Percentiles rank a stretch among this genome's conserved stretches.
These are phyloP conservation scores for Apiospora saccharicola DNA, from an alignment of 2,329 filamentous ascomycete species.

Conservation along the genomic window DNA sequence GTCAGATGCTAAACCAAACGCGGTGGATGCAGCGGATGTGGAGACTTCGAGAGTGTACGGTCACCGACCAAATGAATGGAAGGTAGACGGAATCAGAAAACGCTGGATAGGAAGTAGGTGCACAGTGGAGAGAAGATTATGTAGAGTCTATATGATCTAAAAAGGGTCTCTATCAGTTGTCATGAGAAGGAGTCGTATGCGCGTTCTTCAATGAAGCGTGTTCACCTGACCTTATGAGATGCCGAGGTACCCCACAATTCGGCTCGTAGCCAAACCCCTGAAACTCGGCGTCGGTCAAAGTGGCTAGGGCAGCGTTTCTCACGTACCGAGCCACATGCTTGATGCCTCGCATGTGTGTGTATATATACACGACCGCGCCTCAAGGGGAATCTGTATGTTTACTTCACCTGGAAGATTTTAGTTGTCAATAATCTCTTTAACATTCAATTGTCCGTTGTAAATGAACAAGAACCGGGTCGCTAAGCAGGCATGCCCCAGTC, in stretches of 20 bases:
- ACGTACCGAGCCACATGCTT: not conserved
- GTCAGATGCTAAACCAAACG: slow-evolving; percentile 11
- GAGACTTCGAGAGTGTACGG: not conserved
- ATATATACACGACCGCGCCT: not conserved
- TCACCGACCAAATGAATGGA: not conserved
- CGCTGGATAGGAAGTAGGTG: too few species aligned
- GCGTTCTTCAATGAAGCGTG: not conserved
- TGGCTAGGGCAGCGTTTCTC: not conserved
- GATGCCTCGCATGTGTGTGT: not conserved
- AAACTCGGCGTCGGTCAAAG: slow-evolving; percentile 17
- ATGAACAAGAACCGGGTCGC: not conserved
- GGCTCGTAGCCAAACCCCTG: slow-evolving; percentile 19
- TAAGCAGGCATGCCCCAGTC: not conserved
- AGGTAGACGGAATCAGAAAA: not conserved
- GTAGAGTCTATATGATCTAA: not conserved
- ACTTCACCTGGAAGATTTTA: not conserved
- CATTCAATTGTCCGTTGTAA: not conserved
- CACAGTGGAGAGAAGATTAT: not conserved
- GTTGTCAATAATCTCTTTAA: not conserved
- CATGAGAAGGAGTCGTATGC: not conserved
- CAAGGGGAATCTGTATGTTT: not conserved
- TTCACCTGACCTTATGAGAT: slow-evolving; percentile 15
- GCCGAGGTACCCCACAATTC: slow-evolving; percentile 27
- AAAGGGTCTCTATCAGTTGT: not conserved
- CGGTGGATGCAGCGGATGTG: not conserved